Evolutionary conservation across 2,329 filamentous ascomycete species (phyloP).

Genomic region (Coniella vitis): DNA sequence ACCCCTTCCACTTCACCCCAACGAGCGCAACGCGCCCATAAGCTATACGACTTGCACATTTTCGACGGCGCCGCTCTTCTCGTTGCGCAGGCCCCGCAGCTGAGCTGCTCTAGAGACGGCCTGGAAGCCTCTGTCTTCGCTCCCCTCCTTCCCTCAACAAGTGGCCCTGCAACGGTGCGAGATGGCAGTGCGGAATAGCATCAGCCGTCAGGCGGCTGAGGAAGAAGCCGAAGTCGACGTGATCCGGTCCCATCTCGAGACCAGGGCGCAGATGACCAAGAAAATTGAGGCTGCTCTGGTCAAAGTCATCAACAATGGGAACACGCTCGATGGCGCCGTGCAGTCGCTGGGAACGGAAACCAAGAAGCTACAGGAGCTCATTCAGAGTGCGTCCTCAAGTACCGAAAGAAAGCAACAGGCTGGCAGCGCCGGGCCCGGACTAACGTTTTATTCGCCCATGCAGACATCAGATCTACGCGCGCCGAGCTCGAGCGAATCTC

Average conservation of each 20-base stretch:
- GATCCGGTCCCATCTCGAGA: constrained; percentile 70
- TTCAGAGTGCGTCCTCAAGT: constrained; percentile 53
- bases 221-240: constrained; percentile 68
- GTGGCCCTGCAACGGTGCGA: not conserved
- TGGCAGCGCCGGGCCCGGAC: not conserved
- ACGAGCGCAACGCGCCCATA: not conserved
- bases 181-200: constrained; percentile 47
- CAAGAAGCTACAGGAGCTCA: constrained; percentile 78
- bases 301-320: constrained; percentile 79
- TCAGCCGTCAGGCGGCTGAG: constrained; percentile 46
- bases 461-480: constrained; percentile 80
- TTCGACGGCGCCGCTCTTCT: not conserved
- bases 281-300: constrained; percentile 87
- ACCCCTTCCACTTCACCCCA: not conserved
- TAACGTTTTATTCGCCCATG: not conserved
- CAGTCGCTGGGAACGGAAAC: constrained; percentile 92
- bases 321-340: constrained; percentile 85
- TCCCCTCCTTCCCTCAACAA: not conserved
- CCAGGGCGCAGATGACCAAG: constrained; percentile 87
- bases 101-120: no score
- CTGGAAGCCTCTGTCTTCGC: not conserved
- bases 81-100: no score
- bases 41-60: not conserved
- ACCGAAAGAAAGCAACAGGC: not conserved
- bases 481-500: constrained; percentile 81